Conservation (phyloP, 257 asterid genomes). For the Primulina tabacum region DNA sequence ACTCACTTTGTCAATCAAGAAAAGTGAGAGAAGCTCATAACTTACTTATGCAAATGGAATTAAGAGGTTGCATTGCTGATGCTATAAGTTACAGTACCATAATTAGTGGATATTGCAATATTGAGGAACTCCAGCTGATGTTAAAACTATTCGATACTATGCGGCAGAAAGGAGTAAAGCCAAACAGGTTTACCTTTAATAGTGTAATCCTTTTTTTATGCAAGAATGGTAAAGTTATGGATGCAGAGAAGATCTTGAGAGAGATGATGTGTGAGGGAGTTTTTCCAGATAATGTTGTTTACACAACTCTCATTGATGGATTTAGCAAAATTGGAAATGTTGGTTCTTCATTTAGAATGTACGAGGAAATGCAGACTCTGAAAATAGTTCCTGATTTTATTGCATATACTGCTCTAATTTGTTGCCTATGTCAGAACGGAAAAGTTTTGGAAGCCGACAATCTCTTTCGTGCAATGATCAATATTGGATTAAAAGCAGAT, state of each 20-base stretch:
- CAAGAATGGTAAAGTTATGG: slow-evolving; percentile 56
- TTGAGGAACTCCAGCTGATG: slow-evolving; percentile 52
- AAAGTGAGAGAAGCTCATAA: slow-evolving; percentile 74
- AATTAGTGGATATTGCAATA: slow-evolving; percentile 67
- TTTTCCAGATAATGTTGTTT: slow-evolving; percentile 70
- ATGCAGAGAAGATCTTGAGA: slow-evolving; percentile 68
- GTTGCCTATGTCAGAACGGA: slow-evolving; percentile 65
- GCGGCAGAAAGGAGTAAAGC: slow-evolving; percentile 63
- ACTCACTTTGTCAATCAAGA: slow-evolving; percentile 61
- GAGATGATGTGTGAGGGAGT: slow-evolving; percentile 71
- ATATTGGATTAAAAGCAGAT: slow-evolving; percentile 63
- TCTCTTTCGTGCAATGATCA: slow-evolving; percentile 65
- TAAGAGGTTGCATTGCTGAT: slow-evolving; percentile 75
- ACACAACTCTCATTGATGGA: slow-evolving; percentile 84
- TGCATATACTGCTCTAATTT: slow-evolving; percentile 67
- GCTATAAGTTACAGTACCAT: slow-evolving; percentile 77
- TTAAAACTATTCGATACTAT: slow-evolving; percentile 55
- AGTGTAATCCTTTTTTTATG: slow-evolving; percentile 65
- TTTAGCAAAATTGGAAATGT: slow-evolving; percentile 60
- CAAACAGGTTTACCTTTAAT: slow-evolving; percentile 70
- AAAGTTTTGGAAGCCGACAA: slow-evolving; percentile 67
- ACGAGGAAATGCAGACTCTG: slow-evolving; percentile 62
- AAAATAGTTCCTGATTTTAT: slow-evolving; percentile 55
- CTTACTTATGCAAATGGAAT: slow-evolving; percentile 66
- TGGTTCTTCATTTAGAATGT: slow-evolving; percentile 53